A percentile compares a stretch with the other conserved stretches of the same genome.
Conservation (phyloP, 805 yeast genomes). For the Hanseniaspora guilliermondii region DNA sequence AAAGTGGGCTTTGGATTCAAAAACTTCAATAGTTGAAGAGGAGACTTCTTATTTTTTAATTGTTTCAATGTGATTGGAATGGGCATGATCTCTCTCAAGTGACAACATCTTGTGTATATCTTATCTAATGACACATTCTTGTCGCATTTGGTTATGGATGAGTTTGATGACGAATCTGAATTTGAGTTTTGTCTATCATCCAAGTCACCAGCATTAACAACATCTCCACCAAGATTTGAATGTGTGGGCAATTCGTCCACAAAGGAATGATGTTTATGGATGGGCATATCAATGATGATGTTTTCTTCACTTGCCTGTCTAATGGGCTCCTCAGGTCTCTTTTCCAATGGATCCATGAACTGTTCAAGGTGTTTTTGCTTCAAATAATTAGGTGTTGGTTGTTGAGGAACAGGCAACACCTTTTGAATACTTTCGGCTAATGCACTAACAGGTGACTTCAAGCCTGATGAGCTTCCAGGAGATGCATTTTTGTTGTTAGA, state of each 20-base stretch:
- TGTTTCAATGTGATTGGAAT: conserved; percentile 81
- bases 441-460: conserved; percentile 5
- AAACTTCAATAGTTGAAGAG: conserved; percentile 39
- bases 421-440: conserved; percentile 10
- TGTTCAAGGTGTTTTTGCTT: neutral
- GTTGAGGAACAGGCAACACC: conserved; percentile 8
- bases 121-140: conserved; percentile 37
- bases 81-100: conserved; percentile 79
- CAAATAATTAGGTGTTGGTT: neutral
- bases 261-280: conserved; percentile 47
- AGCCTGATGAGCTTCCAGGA: neutral
- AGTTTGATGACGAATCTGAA: neutral
- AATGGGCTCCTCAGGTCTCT: conserved; percentile 17
- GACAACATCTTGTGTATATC: conserved; percentile 86
- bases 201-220: conserved; percentile 26
- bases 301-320: conserved; percentile 19
- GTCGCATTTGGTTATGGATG: neutral
- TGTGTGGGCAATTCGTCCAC: conserved; percentile 24
- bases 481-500: neutral
- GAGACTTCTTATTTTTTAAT: conserved; percentile 57
- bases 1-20: conserved; percentile 82
- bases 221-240: conserved; percentile 15
- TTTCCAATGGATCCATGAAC: conserved; percentile 4
- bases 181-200: conserved; percentile 8
- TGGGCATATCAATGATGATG: conserved; percentile 59